Evolutionary conservation across 441 rosid genomes (phyloP).

Genomic region (Macaranga tanarius): DNA sequence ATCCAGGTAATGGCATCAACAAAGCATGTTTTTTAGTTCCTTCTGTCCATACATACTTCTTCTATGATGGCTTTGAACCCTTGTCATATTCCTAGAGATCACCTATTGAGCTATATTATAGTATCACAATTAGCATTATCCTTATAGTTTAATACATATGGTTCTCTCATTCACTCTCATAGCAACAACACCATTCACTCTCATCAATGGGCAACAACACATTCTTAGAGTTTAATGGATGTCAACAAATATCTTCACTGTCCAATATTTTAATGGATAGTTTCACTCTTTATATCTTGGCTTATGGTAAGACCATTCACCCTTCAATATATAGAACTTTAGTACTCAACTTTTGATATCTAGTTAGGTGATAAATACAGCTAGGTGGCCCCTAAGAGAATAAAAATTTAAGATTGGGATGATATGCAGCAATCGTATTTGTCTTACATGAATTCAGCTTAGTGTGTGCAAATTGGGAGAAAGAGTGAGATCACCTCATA

Average conservation of each 20-base stretch:
- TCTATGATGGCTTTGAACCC: constrained; percentile 71
- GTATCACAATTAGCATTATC: constrained; percentile 2
- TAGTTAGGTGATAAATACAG: background rate
- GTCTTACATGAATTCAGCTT: background rate
- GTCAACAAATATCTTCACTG: too few species aligned
- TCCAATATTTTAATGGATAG: too few species aligned
- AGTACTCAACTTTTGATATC: background rate
- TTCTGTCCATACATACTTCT: constrained; percentile 59
- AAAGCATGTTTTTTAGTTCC: constrained; percentile 38
- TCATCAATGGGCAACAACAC: too few species aligned
- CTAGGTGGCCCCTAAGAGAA: background rate
- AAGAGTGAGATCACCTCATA: constrained; percentile 44
- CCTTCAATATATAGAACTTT: too few species aligned
- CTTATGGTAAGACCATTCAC: background rate
- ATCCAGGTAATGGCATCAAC: constrained; percentile 42
- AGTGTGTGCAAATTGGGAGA: background rate
- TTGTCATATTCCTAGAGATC: constrained; percentile 65
- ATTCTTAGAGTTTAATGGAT: too few species aligned
- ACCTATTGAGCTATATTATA: constrained; percentile 54
- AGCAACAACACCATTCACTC: too few species aligned
- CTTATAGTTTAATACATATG: background rate
- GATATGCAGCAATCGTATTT: background rate
- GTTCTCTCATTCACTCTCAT: too few species aligned
- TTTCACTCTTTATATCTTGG: too few species aligned
- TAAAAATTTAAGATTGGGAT: background rate